Evolutionary conservation across 2,329 filamentous ascomycete genomes (phyloP), one percentile per base, ranked within the genome.

Genomic region (Rhynchosporium agropyri): DNA sequence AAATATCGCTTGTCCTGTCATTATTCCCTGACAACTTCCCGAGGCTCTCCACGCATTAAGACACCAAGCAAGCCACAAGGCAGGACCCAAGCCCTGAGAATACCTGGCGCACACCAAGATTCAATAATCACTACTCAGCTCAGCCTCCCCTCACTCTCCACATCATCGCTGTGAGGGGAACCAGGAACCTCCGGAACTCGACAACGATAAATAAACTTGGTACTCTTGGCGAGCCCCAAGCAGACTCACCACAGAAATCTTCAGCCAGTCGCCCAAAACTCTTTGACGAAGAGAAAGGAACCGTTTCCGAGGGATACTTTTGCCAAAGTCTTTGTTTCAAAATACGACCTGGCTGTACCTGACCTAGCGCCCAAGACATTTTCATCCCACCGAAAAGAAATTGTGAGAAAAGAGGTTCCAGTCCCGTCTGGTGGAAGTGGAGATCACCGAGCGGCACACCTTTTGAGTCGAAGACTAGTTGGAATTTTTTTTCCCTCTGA

Each of bases 51-150:
- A 45, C 40, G 29, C 33, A n/a, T 31, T 57, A 57, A 57, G 40
- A 57, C 54, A 57, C 45, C 40, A 20, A 45, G 54, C 54, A 43
- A 57, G 51, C 51, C 54, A 57, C 54, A 57, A 20, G 28, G 54
- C 54, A 57, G 38, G 45, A 46, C 43, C 20, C 43, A 46, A 26
- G 43, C 40, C 26, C 28, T 20, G 20, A 20, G 33, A 38, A 45
- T 31, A 43, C 7, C 33, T 5, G 6, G 9, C 5, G 33, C 33
- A 33, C 20, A 38, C 38, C 36, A 10, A 57, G 43, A 33, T 31
- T 57, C 54, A 26, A 46, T 57, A 46, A 43, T 20, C 31, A 31
- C 54, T 4, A 20, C 20, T 20, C 20, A 20, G 20, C 20, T 46
- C 54, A 46, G 54, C 40, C 9, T 46, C 15, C 26, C 42, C 42